Conservation (phyloP, 2,329 filamentous ascomycete species). For the Fonsecaea erecta region DNA sequence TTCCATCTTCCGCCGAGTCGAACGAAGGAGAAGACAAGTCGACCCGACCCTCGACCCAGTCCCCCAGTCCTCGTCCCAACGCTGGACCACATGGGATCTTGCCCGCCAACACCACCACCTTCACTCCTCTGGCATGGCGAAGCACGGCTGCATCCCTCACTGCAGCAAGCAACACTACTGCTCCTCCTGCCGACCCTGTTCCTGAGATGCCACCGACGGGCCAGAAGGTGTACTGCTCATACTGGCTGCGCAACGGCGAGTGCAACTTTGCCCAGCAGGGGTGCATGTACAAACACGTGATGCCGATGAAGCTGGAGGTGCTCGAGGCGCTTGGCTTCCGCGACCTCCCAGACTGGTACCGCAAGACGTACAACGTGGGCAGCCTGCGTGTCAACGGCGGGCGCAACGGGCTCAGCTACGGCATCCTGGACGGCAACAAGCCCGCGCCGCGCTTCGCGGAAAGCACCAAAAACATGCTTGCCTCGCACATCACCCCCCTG, state of each 20-base stretch:
- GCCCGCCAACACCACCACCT: not conserved
- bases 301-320: constrained; percentile 71
- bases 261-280: constrained; percentile 86
- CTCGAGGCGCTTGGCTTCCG: constrained; percentile 71
- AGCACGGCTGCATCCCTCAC: not conserved
- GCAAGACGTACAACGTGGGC: constrained; percentile 50
- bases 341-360: constrained; percentile 61
- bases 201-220: constrained; percentile 39
- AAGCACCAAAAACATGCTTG: constrained; percentile 13
- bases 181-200: not conserved
- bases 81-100: too few species aligned
- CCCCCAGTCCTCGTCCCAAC: not conserved
- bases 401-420: constrained; percentile 23
- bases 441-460: not conserved
- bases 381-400: constrained; percentile 38
- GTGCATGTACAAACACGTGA: constrained; percentile 88
- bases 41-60: not conserved
- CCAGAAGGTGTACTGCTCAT: constrained; percentile 81
- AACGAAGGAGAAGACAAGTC: constrained; percentile 7
- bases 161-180: not conserved
- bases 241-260: constrained; percentile 84
- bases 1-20: not conserved
- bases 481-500: constrained; percentile 11
- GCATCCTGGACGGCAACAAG: constrained; percentile 18
- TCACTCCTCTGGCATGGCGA: constrained; percentile 7